These are phyloP conservation scores for Geotrichum bryndzae DNA, from an alignment of 1,139 yeast species.

Conservation along the genomic window DNA sequence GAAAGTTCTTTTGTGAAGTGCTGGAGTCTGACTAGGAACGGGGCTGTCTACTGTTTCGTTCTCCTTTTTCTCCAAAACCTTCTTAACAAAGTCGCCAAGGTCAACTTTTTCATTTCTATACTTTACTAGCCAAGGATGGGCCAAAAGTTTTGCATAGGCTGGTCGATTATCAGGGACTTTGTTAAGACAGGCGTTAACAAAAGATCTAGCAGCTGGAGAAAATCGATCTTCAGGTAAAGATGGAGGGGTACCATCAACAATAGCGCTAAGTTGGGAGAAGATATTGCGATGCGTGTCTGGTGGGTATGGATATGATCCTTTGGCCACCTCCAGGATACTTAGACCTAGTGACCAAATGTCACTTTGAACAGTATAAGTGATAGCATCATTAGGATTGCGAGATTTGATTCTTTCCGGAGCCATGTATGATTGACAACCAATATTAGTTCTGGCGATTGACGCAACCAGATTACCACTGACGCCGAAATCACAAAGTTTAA, in stretches of 20 bases:
- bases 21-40: slow-evolving; percentile 1
- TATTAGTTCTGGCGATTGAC: slow-evolving; percentile 89
- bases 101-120: slow-evolving; percentile 42
- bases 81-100: slow-evolving; percentile 40
- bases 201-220: slow-evolving; percentile 71
- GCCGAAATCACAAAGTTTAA: slow-evolving; percentile 93
- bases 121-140: slow-evolving; percentile 75
- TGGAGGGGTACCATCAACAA: slow-evolving; percentile 96
- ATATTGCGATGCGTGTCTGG: slow-evolving; percentile 87
- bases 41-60: neutral
- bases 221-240: slow-evolving; percentile 52
- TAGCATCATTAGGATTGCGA: slow-evolving; percentile 51
- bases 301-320: slow-evolving; percentile 91
- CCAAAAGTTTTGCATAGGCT: slow-evolving; percentile 63
- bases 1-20: slow-evolving; percentile 6
- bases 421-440: slow-evolving; percentile 98
- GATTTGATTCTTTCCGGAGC: slow-evolving; percentile 94
- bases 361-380: slow-evolving; percentile 85
- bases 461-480: slow-evolving; percentile 95
- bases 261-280: slow-evolving; percentile 88
- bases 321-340: slow-evolving; percentile 80
- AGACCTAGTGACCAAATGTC: slow-evolving; percentile 96
- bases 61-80: slow-evolving; percentile 20
- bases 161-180: slow-evolving; percentile 81
- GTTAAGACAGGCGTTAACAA: slow-evolving; percentile 72